Evolutionary conservation across 2,329 filamentous ascomycete genomes (phyloP), one percentile per base, ranked within the genome.

Genomic region (Westerdykella sp.): DNA sequence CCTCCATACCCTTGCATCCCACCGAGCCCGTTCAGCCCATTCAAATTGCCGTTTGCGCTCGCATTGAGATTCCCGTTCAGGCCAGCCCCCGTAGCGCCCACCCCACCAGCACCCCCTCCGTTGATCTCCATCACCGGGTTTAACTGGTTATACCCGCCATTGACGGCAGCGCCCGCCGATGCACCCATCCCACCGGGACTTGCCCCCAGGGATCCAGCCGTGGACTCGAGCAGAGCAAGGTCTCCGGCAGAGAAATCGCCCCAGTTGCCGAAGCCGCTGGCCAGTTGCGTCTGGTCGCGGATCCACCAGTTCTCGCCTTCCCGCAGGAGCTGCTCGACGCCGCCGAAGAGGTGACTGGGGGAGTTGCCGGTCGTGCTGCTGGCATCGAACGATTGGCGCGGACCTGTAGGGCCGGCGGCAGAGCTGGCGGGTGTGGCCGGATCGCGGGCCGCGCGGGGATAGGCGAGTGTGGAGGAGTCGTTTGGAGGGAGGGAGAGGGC

Each of bases 251-350:
- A 14, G 59, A 47, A 15, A 14, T 35, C 16, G 42, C 69, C 69
- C 80, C 81, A 85, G 42, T 80, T 81, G 21, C 77, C 81, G 49
- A 84, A 78, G 1, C 80, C 81, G 4, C 76, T 62, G 0, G 77
- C 79, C 4, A 84, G 65, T 39, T 77, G 75, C 14, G 71, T 74
- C 53, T 84, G 80, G 54, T 85, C 81, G 30, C 74, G 69, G 42
- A 81, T 71, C 72, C 79, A 82, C 69, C 69, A 71, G 52, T 84
- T 77, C 47, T 83, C 79, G 38, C 76, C 78, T 39, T 84, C 80
- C 37, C 78, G 73, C 3, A 84, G 72, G 5, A 84, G 63, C 36
- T 77, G 76, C 30, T 83, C 78, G 1, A 81, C 71, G 7, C 75
- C 76, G 18, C 79, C 78, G 47, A 83, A 82, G 40, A 80, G 69